These are phyloP conservation scores for Corchorus olitorius DNA, from an alignment of 345 rosid species.

Conservation along the genomic window DNA sequence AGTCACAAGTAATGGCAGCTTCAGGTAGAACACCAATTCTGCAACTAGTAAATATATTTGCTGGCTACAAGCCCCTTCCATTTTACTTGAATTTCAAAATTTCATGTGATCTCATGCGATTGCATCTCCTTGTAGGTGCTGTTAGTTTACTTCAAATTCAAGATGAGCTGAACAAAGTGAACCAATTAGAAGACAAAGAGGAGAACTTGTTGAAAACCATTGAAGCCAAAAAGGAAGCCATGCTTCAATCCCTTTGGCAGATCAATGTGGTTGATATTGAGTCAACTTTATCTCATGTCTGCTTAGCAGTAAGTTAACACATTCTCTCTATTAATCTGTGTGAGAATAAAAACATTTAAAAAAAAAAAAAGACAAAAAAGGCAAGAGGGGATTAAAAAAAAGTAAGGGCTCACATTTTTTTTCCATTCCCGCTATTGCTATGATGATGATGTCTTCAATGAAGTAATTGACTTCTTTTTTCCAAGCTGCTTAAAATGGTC, in stretches of 20 bases:
- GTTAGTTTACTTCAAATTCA: slow-evolving; percentile 76
- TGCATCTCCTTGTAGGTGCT: slow-evolving; percentile 57
- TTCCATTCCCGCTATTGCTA: neutral
- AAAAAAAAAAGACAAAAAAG: too few relatives aligned
- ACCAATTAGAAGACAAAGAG: slow-evolving; percentile 67
- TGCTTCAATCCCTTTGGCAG: slow-evolving; percentile 96
- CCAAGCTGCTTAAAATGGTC: neutral
- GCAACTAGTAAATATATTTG: neutral
- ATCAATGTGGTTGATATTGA: slow-evolving; percentile 94
- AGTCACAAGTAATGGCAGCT: slow-evolving; percentile 97
- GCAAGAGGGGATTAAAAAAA: neutral
- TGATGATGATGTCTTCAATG: neutral
- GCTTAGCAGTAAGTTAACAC: slow-evolving; percentile 64
- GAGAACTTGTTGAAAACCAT: slow-evolving; percentile 64
- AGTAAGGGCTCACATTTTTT: neutral
- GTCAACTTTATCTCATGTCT: slow-evolving; percentile 77
- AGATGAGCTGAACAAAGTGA: slow-evolving; percentile 75
- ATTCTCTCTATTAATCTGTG: slow-evolving; percentile 1
- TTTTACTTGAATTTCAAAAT: slow-evolving; percentile 4
- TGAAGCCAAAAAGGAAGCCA: slow-evolving; percentile 73
- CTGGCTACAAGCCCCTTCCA: neutral
- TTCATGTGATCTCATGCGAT: neutral
- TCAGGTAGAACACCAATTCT: slow-evolving; percentile 53
- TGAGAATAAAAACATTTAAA: neutral
- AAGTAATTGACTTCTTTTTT: neutral